phyloP scores from a whole-genome alignment of 305 asterid species.

The Fraxinus floribunda region DNA sequence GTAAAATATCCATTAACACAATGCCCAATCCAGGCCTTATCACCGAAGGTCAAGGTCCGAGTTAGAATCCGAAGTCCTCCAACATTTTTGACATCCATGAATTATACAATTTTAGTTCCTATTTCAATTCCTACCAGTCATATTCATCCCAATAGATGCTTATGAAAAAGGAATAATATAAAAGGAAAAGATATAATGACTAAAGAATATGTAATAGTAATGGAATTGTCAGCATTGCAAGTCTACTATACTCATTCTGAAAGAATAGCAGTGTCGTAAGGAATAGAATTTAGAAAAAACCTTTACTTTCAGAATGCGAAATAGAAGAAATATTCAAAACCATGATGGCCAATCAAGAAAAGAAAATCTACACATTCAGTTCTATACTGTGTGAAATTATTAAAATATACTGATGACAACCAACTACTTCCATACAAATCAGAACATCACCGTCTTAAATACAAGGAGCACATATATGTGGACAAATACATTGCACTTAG shows the following conservation, averaged over 20 bases:
- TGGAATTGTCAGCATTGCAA: background rate
- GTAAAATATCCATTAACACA: background rate
- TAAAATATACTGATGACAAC: constrained; percentile 3
- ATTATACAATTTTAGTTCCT: background rate
- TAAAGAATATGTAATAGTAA: background rate
- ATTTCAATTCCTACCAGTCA: background rate
- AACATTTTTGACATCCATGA: background rate
- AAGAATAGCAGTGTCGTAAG: background rate
- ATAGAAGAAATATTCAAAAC: background rate
- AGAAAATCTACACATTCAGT: background rate
- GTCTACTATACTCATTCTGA: background rate
- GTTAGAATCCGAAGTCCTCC: background rate
- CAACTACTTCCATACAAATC: background rate
- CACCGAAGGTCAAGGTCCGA: background rate
- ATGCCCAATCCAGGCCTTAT: background rate
- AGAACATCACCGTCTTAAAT: background rate
- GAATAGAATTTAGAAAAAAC: background rate
- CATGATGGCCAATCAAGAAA: background rate
- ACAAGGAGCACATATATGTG: background rate
- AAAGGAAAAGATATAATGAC: background rate
- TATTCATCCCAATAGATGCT: background rate
- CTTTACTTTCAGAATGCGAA: constrained; percentile 12
- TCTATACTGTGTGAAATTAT: background rate
- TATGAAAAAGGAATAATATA: background rate
- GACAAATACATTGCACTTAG: background rate